phyloP scores from a whole-genome alignment of 768 basidiomycete species.

The Phanerochaete carnosa region DNA sequence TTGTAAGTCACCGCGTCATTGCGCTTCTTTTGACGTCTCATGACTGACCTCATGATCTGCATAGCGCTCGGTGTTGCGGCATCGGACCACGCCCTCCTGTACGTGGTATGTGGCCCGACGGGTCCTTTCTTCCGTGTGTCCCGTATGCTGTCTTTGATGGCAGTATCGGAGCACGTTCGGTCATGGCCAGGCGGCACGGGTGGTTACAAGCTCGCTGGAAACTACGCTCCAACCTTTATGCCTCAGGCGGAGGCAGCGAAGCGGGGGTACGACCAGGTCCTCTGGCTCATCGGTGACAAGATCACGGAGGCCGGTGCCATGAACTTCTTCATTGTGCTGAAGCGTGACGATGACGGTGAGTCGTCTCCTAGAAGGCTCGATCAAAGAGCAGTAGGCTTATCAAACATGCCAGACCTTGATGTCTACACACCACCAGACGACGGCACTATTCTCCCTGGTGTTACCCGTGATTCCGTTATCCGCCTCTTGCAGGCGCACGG shows the following conservation, averaged over 20 bases:
- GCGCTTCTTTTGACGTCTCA: not conserved
- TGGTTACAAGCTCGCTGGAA: slow-evolving; percentile 48
- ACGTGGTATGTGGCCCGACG: slow-evolving; percentile 73
- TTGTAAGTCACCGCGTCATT: slow-evolving; percentile 21
- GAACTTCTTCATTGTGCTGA: slow-evolving; percentile 53
- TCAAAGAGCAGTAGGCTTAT: not conserved
- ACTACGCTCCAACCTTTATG: slow-evolving; percentile 37
- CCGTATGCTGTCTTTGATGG: slow-evolving; percentile 47
- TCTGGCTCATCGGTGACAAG: slow-evolving; percentile 48
- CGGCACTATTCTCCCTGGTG: slow-evolving; percentile 89
- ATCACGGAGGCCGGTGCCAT: slow-evolving; percentile 46
- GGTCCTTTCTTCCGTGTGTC: slow-evolving; percentile 52
- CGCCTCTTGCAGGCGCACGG: slow-evolving; percentile 62
- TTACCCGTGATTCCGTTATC: slow-evolving; percentile 86
- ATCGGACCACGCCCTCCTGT: slow-evolving; percentile 78
- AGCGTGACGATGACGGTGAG: slow-evolving; percentile 40
- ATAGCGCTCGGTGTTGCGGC: slow-evolving; percentile 66
- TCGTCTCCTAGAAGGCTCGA: not conserved
- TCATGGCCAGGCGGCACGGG: slow-evolving; percentile 58
- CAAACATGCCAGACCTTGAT: slow-evolving; percentile 51
- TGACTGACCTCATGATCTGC: not conserved
- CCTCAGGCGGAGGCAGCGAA: slow-evolving; percentile 49
- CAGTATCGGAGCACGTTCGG: slow-evolving; percentile 44
- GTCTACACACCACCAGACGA: slow-evolving; percentile 87
- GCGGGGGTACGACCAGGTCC: slow-evolving; percentile 50